phyloP scores from a whole-genome alignment of 768 basidiomycete species.

The Cystobasidium tubakii region DNA sequence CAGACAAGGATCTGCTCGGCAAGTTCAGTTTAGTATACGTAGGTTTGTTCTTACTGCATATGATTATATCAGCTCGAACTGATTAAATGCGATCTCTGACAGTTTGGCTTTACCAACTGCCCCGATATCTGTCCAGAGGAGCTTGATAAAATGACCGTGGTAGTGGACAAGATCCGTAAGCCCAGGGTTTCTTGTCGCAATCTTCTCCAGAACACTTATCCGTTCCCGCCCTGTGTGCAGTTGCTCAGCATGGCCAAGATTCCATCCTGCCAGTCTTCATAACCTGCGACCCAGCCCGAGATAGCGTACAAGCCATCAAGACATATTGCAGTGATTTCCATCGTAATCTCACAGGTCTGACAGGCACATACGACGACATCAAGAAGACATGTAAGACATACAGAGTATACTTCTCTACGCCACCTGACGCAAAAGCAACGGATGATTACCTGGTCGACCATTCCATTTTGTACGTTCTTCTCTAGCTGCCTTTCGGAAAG shows the following conservation, averaged over 20 bases:
- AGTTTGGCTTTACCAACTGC: constrained; percentile 99
- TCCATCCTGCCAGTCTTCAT: constrained; percentile 87
- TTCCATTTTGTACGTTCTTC: constrained; percentile 43
- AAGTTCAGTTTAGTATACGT: constrained; percentile 66
- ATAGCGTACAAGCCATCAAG: constrained; percentile 56
- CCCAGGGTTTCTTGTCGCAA: constrained; percentile 12
- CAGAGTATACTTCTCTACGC: constrained; percentile 94
- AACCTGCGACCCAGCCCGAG: constrained; percentile 92
- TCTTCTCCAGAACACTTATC: neutral
- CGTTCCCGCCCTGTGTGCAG: constrained; percentile 50
- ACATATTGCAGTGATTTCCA: constrained; percentile 71
- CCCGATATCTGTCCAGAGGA: constrained; percentile 98
- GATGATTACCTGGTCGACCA: constrained; percentile 95
- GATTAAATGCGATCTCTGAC: neutral
- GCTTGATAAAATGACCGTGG: constrained; percentile 82
- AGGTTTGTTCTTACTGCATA: constrained; percentile 9
- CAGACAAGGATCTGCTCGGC: constrained; percentile 74
- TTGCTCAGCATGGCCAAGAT: constrained; percentile 60
- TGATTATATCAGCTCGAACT: too few relatives aligned
- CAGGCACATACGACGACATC: constrained; percentile 73
- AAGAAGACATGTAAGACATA: constrained; percentile 90
- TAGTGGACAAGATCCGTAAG: constrained; percentile 69
- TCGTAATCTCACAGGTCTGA: constrained; percentile 77
- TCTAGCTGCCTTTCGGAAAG: too few relatives aligned
- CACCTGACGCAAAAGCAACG: constrained; percentile 61